Conservation (phyloP, 768 basidiomycete species). For the Tulasnella sp. region DNA sequence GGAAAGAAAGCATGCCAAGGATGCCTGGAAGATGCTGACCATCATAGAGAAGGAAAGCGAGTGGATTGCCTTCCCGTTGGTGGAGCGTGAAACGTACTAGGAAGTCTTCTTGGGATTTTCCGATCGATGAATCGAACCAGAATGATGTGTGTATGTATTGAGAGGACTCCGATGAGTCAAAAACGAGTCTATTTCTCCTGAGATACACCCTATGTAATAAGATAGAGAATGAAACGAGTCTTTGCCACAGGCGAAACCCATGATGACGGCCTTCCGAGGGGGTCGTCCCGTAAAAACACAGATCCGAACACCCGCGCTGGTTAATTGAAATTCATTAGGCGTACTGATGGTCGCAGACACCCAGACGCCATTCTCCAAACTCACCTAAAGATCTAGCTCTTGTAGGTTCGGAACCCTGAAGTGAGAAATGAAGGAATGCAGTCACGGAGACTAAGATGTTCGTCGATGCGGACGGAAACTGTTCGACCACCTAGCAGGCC, state of each 20-base stretch:
- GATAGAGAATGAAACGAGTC: slow-evolving; percentile 33
- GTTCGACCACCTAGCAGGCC: slow-evolving; percentile 26
- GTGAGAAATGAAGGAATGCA: slow-evolving; percentile 52
- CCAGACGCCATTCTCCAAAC: background rate
- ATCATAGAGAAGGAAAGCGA: too few species aligned
- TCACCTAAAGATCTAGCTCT: slow-evolving; percentile 21
- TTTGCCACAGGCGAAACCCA: slow-evolving; percentile 20
- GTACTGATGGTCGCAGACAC: background rate
- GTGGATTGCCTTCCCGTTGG: too few species aligned
- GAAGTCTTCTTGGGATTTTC: too few species aligned
- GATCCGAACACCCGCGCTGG: slow-evolving; percentile 53
- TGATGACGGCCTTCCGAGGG: background rate
- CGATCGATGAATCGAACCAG: too few species aligned
- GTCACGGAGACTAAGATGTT: slow-evolving; percentile 72
- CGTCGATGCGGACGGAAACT: slow-evolving; percentile 37
- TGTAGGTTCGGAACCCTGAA: slow-evolving; percentile 28
- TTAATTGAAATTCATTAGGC: background rate
- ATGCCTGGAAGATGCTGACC: too few species aligned
- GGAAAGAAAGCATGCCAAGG: too few species aligned
- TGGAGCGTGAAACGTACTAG: too few species aligned
- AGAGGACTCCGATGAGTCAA: too few species aligned
- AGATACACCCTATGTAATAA: slow-evolving; percentile 23
- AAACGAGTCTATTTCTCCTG: background rate
- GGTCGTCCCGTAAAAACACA: slow-evolving; percentile 46
- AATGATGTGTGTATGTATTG: too few species aligned